A percentile compares a stretch with the other conserved stretches of the same genome.
These are phyloP conservation scores for Cenococcum geophilum DNA, from an alignment of 495 filamentous ascomycete genomes.

Conservation along the genomic window DNA sequence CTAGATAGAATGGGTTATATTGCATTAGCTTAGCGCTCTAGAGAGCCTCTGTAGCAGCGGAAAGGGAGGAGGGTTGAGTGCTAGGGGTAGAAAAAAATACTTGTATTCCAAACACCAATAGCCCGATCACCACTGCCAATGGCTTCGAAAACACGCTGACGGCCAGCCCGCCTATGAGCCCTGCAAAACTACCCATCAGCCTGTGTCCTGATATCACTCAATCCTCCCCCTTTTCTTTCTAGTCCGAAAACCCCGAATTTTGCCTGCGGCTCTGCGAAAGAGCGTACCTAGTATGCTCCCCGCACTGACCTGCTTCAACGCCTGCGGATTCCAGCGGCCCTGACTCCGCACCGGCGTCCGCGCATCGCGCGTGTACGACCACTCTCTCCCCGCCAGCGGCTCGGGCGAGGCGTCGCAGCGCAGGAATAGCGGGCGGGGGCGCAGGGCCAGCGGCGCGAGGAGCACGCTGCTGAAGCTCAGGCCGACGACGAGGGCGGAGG, in stretches of 20 bases:
- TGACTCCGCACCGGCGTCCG: conserved; percentile 23
- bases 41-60: neutral
- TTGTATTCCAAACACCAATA: conserved; percentile 64
- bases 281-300: conserved; percentile 62
- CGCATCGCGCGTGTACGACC: conserved; percentile 31
- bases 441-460: conserved; percentile 12
- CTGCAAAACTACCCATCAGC: conserved; percentile 34
- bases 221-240: neutral
- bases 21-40: too few relatives aligned
- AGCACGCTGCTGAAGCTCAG: conserved; percentile 20
- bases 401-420: conserved; percentile 23
- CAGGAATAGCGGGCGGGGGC: conserved; percentile 11
- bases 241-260: neutral
- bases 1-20: conserved; percentile 37
- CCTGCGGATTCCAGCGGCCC: conserved; percentile 42
- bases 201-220: neutral
- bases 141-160: conserved; percentile 70
- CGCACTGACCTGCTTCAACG: conserved; percentile 60
- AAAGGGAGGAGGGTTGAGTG: neutral
- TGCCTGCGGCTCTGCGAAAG: too few relatives aligned
- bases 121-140: conserved; percentile 64
- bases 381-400: conserved; percentile 22
- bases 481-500: conserved; percentile 19
- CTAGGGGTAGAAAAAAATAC: conserved; percentile 45
- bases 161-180: conserved; percentile 62